These are phyloP conservation scores for Olyra latifolia DNA, from an alignment of 176 grass and related monocot species.

Conservation along the genomic window DNA sequence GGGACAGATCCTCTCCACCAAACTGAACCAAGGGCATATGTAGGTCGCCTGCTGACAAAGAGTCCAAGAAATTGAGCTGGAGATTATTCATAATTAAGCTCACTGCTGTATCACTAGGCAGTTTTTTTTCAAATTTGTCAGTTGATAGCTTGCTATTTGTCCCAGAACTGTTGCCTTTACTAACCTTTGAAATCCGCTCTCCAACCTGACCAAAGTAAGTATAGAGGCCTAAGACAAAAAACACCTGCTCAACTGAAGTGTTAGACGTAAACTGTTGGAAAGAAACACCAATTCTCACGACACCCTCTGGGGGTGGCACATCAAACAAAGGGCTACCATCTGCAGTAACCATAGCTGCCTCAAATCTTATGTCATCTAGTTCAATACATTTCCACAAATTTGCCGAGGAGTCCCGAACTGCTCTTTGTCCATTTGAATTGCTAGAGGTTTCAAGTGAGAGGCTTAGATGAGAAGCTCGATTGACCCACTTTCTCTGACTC, in stretches of 20 bases:
- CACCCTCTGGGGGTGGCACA: slow-evolving; percentile 91
- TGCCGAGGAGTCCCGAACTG: slow-evolving; percentile 39
- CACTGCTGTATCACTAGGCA: slow-evolving; percentile 94
- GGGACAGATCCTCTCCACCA: slow-evolving; percentile 70
- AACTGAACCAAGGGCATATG: slow-evolving; percentile 81
- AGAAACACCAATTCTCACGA: slow-evolving; percentile 89
- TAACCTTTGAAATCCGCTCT: slow-evolving; percentile 82
- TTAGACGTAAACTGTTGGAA: slow-evolving; percentile 79
- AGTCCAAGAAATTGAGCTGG: slow-evolving; percentile 92
- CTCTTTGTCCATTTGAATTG: slow-evolving; percentile 38
- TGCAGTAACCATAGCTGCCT: slow-evolving; percentile 94
- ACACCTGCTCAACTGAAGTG: slow-evolving; percentile 89
- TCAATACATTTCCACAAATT: slow-evolving; percentile 92
- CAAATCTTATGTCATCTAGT: slow-evolving; percentile 73
- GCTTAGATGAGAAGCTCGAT: slow-evolving; percentile 68
- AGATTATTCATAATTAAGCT: slow-evolving; percentile 72
- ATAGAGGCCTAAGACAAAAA: slow-evolving; percentile 96
- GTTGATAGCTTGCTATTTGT: slow-evolving; percentile 27
- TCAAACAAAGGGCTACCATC: slow-evolving; percentile 86
- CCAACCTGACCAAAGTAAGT: slow-evolving; percentile 87
- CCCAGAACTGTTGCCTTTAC: slow-evolving; percentile 56
- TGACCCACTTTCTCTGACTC: slow-evolving; percentile 83
- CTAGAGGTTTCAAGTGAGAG: slow-evolving; percentile 85
- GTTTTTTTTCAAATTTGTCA: slow-evolving; percentile 63
- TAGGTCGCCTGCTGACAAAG: slow-evolving; percentile 42